Evolutionary conservation across 2,329 filamentous ascomycete genomes (phyloP), one percentile per base, ranked within the genome.

Genomic region (Monosporascus sp.): DNA sequence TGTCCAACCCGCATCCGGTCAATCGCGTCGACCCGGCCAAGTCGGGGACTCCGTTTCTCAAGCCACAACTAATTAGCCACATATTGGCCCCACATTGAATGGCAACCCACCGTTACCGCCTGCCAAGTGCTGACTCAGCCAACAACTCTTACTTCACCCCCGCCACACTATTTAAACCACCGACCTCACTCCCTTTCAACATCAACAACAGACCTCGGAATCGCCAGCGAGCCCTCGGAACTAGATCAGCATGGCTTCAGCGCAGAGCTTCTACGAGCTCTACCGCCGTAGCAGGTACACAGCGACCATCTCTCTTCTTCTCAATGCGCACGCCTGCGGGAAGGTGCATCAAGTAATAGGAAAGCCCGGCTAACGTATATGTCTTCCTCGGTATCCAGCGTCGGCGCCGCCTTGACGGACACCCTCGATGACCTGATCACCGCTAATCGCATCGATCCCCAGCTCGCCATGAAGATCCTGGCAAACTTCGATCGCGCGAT

Each of bases 381-480:
- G 55, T 57, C 55, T 56, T 50, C 50, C 58, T 48, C 58, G 53
- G 57, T 55, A 57, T 59, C 55, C 72, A 99, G 94, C 74, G 90
- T 99, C 76, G 94, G 94, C 64, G 82, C 90, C 67, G 87, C 93
- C 54, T 82, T 99, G 65, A 97, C 93, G 51, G 95, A 99, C 74
- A 96, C 92, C 52, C 91, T 99, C 66, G 94, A 99, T 75, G 90
- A 96, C 67, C 80, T 99, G 62, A 97, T 99, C 74, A 93, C 89
- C 69, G 88, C 93, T 62, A 87, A 91, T 66, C 89, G 90, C 62
- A 97, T 99, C 75, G 93, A 97, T 74, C 94, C 94, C 27, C 94
- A 99, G 77, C 84, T 99, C 45, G 94, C 94, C 49, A 97, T 99
- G 90, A 96, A 96, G 81, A 95, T 99, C 60, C 83, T 99, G 57